A percentile compares a stretch with the other conserved stretches of the same genome.
These are phyloP conservation scores for Vararia minispora DNA, from an alignment of 768 basidiomycete species.

Conservation along the genomic window DNA sequence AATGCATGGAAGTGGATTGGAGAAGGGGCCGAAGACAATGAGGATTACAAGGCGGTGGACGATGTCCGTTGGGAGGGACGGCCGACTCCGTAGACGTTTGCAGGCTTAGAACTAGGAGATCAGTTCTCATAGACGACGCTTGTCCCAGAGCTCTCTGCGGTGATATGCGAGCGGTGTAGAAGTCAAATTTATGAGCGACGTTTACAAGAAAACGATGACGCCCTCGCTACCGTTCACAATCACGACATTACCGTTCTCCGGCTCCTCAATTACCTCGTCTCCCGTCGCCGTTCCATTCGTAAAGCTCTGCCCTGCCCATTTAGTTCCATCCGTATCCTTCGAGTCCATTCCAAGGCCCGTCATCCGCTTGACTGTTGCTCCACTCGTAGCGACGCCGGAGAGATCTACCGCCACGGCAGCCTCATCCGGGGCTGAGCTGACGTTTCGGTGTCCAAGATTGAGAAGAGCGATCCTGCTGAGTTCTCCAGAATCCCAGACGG, in stretches of 20 bases:
- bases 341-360: conserved; percentile 20
- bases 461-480: conserved; percentile 17
- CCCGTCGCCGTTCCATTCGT: conserved; percentile 20
- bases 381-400: neutral
- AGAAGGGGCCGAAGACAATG: conserved; percentile 20
- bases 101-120: too few relatives aligned
- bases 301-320: conserved; percentile 23
- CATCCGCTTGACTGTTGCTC: conserved; percentile 18
- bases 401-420: conserved; percentile 12
- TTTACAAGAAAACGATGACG: conserved; percentile 21
- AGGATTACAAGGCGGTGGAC: conserved; percentile 45
- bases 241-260: conserved; percentile 14
- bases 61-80: too few relatives aligned
- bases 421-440: conserved; percentile 10
- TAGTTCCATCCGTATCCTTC: conserved; percentile 16
- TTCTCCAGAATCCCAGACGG: conserved; percentile 18
- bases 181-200: too few relatives aligned
- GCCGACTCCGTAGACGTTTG: too few relatives aligned
- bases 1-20: conserved; percentile 76
- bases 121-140: too few relatives aligned
- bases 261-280: conserved; percentile 15
- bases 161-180: too few relatives aligned
- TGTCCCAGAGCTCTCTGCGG: too few relatives aligned
- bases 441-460: conserved; percentile 18
- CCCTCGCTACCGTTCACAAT: conserved; percentile 19